A percentile compares a stretch with the other conserved stretches of the same genome.
Conservation (phyloP, 2,329 filamentous ascomycete genomes). For the Stenocarpella maydis region DNA sequence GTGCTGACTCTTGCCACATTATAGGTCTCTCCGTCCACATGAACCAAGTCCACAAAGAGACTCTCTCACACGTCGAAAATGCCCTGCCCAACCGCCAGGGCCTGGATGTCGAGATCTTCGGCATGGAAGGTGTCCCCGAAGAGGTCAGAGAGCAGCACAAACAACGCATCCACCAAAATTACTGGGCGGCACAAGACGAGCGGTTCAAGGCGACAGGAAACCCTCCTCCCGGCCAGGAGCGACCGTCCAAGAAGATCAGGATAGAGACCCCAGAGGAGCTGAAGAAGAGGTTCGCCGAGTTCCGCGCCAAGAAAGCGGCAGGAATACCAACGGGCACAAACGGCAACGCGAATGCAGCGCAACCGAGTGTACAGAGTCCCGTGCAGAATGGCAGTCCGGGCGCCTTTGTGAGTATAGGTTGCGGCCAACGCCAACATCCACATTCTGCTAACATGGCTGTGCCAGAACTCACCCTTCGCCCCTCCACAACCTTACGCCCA, state of each 20-base stretch:
- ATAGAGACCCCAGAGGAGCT: conserved; percentile 80
- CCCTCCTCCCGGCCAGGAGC: conserved; percentile 71
- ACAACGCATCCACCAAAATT: conserved; percentile 84
- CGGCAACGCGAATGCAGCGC: conserved; percentile 63
- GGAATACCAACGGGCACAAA: conserved; percentile 63
- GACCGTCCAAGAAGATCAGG: conserved; percentile 76
- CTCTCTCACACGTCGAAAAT: conserved; percentile 87
- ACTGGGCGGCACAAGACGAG: conserved; percentile 85
- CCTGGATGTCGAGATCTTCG: conserved; percentile 94
- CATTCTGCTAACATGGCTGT: conserved; percentile 37
- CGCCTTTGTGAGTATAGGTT: conserved; percentile 64
- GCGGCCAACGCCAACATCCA: conserved; percentile 12
- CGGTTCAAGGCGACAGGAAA: conserved; percentile 85
- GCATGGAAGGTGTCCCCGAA: conserved; percentile 95
- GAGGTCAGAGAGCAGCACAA: conserved; percentile 85
- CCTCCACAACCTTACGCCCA: conserved; percentile 47
- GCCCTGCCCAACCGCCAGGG: conserved; percentile 85
- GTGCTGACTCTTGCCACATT: conserved; percentile 24
- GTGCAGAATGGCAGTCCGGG: conserved; percentile 60
- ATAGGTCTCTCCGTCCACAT: conserved; percentile 93
- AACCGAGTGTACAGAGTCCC: conserved; percentile 59
- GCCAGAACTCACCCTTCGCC: conserved; percentile 52
- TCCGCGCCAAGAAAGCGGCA: conserved; percentile 73
- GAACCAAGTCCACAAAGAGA: conserved; percentile 98
- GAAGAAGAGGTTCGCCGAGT: conserved; percentile 81